Evolutionary conservation across 2,329 filamentous ascomycete genomes (phyloP).

Genomic region (Verticillium klebahnii): DNA sequence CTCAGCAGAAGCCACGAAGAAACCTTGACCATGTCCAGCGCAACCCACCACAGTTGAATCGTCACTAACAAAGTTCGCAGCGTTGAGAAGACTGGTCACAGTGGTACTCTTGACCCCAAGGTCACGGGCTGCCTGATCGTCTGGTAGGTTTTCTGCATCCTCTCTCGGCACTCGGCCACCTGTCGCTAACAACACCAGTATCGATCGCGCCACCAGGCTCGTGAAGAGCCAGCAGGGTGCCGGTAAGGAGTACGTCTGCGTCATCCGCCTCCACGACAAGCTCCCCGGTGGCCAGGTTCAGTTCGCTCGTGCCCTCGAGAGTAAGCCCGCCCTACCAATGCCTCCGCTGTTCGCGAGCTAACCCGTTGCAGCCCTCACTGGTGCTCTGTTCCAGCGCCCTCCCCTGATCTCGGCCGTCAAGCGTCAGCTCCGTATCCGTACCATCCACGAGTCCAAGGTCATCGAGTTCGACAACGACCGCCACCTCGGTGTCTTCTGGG

Average conservation of each 20-base stretch:
- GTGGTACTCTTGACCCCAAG: constrained; percentile 95
- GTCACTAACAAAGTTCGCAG: constrained; percentile 31
- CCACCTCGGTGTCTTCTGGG: constrained; percentile 97
- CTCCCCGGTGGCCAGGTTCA: constrained; percentile 89
- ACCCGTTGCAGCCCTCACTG: constrained; percentile 59
- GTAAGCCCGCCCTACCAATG: constrained; percentile 1
- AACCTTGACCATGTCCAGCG: background rate
- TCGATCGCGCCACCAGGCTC: constrained; percentile 93
- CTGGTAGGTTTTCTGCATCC: constrained; percentile 40
- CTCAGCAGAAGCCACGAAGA: background rate
- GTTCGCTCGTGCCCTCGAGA: constrained; percentile 90
- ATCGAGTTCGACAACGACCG: constrained; percentile 98
- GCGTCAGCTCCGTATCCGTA: constrained; percentile 95
- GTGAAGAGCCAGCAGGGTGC: constrained; percentile 99
- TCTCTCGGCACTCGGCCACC: background rate
- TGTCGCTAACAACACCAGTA: constrained; percentile 27
- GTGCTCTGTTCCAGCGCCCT: constrained; percentile 94
- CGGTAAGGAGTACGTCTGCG: constrained; percentile 97
- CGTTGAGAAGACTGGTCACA: constrained; percentile 96
- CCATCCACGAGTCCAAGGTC: constrained; percentile 95
- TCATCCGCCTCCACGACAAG: constrained; percentile 93
- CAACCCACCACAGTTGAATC: background rate
- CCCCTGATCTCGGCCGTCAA: constrained; percentile 98
- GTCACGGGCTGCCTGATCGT: constrained; percentile 95
- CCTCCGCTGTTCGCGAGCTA: background rate